phyloP scores from a whole-genome alignment of 805 yeast species.

The Kuraishia cidri region DNA sequence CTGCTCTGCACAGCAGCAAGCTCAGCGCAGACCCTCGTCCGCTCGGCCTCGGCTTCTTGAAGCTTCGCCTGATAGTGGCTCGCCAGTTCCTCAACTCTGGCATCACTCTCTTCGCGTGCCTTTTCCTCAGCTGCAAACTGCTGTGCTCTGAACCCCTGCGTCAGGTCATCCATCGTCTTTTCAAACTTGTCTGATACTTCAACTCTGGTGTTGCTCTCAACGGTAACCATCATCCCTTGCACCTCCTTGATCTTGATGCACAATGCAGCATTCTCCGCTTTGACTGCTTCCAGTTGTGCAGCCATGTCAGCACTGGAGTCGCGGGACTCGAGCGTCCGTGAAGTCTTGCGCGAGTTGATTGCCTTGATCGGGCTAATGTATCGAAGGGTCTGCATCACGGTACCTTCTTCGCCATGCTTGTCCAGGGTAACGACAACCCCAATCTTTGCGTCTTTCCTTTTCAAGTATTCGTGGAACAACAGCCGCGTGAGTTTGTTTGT shows the following conservation, averaged over 20 bases:
- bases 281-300: too few species aligned
- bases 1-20: slow-evolving; percentile 2
- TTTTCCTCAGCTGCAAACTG: slow-evolving; percentile 4
- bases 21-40: too few species aligned
- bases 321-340: too few species aligned
- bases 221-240: too few species aligned
- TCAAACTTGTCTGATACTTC: not conserved
- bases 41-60: slow-evolving; percentile 13
- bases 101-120: slow-evolving; percentile 15
- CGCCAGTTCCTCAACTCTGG: slow-evolving; percentile 19
- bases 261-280: too few species aligned
- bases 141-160: not conserved
- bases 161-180: slow-evolving; percentile 4
- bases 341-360: not conserved
- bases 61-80: slow-evolving; percentile 22
- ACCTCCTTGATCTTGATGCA: too few species aligned
- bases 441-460: slow-evolving; percentile 17
- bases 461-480: slow-evolving; percentile 33
- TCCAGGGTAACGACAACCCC: slow-evolving; percentile 28
- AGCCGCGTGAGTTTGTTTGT: slow-evolving; percentile 40
- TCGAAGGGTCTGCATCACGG: slow-evolving; percentile 19
- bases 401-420: slow-evolving; percentile 25
- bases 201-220: too few species aligned
- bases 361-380: slow-evolving; percentile 14
- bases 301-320: too few species aligned